Evolutionary conservation across 1,284 basidiomycete genomes (phyloP).

Genomic region (Neolentinus lepideus): DNA sequence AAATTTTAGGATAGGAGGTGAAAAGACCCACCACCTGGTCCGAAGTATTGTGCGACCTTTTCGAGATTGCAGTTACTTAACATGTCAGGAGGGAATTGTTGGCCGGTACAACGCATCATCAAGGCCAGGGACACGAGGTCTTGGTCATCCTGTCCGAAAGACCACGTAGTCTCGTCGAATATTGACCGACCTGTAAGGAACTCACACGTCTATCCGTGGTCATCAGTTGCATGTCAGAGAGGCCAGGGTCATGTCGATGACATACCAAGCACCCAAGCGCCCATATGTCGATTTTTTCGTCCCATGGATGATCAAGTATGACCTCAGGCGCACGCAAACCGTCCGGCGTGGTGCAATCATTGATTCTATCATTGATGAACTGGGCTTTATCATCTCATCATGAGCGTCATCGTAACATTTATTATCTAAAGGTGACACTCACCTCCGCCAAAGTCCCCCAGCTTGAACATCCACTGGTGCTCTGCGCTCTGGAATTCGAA

Average conservation of each 20-base stretch:
- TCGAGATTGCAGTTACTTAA: not conserved
- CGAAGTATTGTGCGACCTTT: not conserved
- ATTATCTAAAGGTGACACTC: not conserved
- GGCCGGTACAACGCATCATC: not conserved
- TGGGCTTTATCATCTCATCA: not conserved
- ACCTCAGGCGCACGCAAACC: not conserved
- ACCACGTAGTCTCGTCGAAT: not conserved
- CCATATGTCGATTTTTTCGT: conserved; percentile 1
- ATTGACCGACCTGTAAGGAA: not conserved
- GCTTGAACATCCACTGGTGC: not conserved
- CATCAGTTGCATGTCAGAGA: not conserved
- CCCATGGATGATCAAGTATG: not conserved
- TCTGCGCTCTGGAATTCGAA: not conserved
- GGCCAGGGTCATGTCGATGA: not conserved
- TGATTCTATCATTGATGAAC: not conserved
- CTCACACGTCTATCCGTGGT: not conserved
- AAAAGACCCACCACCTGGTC: not conserved
- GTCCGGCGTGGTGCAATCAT: not conserved
- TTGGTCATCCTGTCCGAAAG: not conserved
- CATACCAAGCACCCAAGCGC: not conserved
- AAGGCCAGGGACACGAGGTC: not conserved
- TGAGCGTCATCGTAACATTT: not conserved
- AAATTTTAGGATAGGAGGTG: not conserved
- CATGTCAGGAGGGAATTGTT: not conserved
- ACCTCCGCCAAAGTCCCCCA: not conserved